Base-by-base conservation (phyloP, 2,329 filamentous ascomycete species). In the Neofusicoccum cordaticola region DNA sequence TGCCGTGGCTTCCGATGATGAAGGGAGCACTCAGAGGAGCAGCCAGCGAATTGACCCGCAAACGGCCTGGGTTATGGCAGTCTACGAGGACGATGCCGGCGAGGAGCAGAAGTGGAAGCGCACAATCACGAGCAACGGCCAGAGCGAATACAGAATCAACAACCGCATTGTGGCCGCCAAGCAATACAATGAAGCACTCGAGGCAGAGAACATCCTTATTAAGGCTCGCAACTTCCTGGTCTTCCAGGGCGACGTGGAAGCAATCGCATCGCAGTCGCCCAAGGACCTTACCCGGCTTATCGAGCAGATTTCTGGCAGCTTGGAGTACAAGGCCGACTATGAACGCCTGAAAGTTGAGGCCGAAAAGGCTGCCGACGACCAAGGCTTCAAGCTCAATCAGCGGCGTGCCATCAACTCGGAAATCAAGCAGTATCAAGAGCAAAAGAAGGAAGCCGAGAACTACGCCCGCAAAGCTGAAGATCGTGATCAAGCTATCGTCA, bases 1-100 rank as follows among this genome's bases (percentile, higher is more conserved):
- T 13, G 69, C 70, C 19, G 12, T 39, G 1, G 60, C 19, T 19
- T 60, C 58, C 3, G 64, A 66, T 15, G 78, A 83, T 22, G 74
- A 74, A 12, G 56, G 56, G n/a, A 77, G 75, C 39, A 83, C 83
- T 6, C 85, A 89, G 68, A 84, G 87, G 63, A 84, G 88, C 63
- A 88, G 86, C n/a, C 88, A 85, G 71, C 80, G 77, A 70, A 86
- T 88, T 68, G 94, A 99, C 71, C 95, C 95, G 0, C 95, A 93
- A 76, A 95, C 89, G 2, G 96, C 95, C 2, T 99, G 94, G 94
- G 96, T 99, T 13, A 98, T 97, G 93, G 95, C 95, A 35, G 94
- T 99, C 15, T 99, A 98, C 77, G 93, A 97, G 75, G 95, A 99
- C 74, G 95, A 99, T 75, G 93, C 93, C 2, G 94, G 93, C 52